Percentiles rank a stretch among this genome's conserved stretches.
Conservation (phyloP, 192 early-diverging fungal genomes). For the Coemansia sp. region DNA sequence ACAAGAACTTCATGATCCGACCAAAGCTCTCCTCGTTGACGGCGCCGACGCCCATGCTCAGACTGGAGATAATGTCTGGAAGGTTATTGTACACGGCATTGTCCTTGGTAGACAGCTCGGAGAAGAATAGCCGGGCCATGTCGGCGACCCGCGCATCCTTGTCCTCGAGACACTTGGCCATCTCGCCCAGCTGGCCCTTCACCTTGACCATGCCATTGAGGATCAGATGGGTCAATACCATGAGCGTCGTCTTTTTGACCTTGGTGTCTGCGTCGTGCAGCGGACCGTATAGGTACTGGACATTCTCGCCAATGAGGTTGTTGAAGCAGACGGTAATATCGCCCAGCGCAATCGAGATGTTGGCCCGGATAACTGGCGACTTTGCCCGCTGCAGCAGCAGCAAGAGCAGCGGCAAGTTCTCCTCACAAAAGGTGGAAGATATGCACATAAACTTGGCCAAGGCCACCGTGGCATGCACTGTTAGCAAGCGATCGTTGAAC, state of each 20-base stretch:
- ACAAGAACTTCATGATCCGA: conserved; percentile 93
- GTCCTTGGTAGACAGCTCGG: conserved; percentile 92
- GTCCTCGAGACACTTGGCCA: conserved; percentile 96
- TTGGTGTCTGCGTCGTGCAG: conserved; percentile 75
- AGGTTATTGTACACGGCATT: conserved; percentile 99
- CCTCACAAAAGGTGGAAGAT: conserved; percentile 90
- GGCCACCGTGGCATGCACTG: conserved; percentile 81
- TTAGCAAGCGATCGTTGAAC: conserved; percentile 84
- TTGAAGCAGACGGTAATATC: conserved; percentile 98
- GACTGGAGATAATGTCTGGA: conserved; percentile 95
- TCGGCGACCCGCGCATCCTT: conserved; percentile 85
- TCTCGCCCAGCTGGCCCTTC: conserved; percentile 96
- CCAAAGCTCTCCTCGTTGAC: conserved; percentile 83
- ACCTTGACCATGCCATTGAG: conserved; percentile 99
- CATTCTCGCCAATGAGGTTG: conserved; percentile 95
- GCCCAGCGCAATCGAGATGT: conserved; percentile 96
- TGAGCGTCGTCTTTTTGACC: conserved; percentile 96
- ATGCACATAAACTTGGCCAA: conserved; percentile 98
- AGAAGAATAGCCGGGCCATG: conserved; percentile 93
- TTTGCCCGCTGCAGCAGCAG: conserved; percentile 84
- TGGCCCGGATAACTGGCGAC: conserved; percentile 85
- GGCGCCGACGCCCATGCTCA: conserved; percentile 66
- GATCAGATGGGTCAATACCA: conserved; percentile 97
- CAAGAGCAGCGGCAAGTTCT: conserved; percentile 85
- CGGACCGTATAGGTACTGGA: conserved; percentile 90